phyloP scores from a whole-genome alignment of 1,284 basidiomycete species.

The Puccinia horiana region DNA sequence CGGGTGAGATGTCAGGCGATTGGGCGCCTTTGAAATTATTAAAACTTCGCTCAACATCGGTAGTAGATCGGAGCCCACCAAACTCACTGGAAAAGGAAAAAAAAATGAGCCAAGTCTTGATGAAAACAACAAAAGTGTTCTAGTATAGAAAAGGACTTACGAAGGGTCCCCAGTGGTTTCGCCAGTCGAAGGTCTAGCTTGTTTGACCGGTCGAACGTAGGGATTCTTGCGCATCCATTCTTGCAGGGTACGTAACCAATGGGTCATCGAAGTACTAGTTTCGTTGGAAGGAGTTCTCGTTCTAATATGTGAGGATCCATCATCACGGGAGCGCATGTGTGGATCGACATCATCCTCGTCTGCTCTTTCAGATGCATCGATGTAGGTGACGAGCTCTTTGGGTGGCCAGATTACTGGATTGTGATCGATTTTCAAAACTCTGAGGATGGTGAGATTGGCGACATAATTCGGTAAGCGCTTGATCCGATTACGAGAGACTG shows the following conservation, averaged over 20 bases:
- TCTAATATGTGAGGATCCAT: slow-evolving; percentile 61
- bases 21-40: slow-evolving; percentile 7
- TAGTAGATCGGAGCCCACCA: not conserved
- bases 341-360: slow-evolving; percentile 43
- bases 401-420: slow-evolving; percentile 91
- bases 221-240: slow-evolving; percentile 67
- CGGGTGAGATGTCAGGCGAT: slow-evolving; percentile 28
- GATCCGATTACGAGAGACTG: slow-evolving; percentile 81
- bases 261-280: slow-evolving; percentile 60
- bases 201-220: slow-evolving; percentile 31
- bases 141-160: not conserved
- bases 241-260: slow-evolving; percentile 72
- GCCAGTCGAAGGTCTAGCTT: slow-evolving; percentile 30
- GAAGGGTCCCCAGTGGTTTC: slow-evolving; percentile 15
- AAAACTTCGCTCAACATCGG: slow-evolving; percentile 9
- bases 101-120: not conserved
- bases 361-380: slow-evolving; percentile 11
- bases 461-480: slow-evolving; percentile 77
- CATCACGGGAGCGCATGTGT: slow-evolving; percentile 62
- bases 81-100: not conserved
- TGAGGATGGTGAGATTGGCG: slow-evolving; percentile 70
- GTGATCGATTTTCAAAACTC: slow-evolving; percentile 81
- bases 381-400: slow-evolving; percentile 54
- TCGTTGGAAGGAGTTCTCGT: slow-evolving; percentile 65
- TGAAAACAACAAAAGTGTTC: not conserved